Evolutionary conservation across 2,329 filamentous ascomycete species (phyloP), one percentile per base, ranked within the genome.

Genomic region (Cercospora citrullina): DNA sequence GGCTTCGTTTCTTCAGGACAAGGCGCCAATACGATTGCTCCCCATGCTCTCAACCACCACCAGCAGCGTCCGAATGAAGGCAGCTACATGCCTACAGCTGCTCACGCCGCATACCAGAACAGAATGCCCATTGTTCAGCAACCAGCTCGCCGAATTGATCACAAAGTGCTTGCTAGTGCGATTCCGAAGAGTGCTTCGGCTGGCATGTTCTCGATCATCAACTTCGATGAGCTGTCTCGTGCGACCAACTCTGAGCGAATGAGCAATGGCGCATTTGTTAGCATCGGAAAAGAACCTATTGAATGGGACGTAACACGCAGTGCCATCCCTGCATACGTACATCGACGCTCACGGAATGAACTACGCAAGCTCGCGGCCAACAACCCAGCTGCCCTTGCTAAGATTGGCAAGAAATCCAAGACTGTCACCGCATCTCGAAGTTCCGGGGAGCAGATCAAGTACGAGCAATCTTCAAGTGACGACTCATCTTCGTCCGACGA

Each of bases 401-500:
- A 78, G 73, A 73, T 80, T 57, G 72, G 76, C 30, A 79, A 79
- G 72, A 78, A 76, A 64, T 72, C 75, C 10, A 79, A 74, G 53
- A 68, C 51, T 6, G 21, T 66, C 7, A 60, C 67, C 14, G 28
- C 67, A 9, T 60, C 62, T n/a, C 33, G 55, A 3, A 42, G 58
- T 12, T 62, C 60, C 18, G 45, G 36, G 16, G 53, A 63, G 18
- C 65, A 57, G 28, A 74, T 73, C 68, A 76, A 76, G 58, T 71
- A 74, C 61, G 75, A 76, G 23, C 80, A 81, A 51, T 80, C 81
- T 26, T 84, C 82, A 10, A 81, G 78, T 60, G 81, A 82, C 26
- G 80, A 81, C 3, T 81, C 82, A 18, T 84, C 84, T 3, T 81
- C 79, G 16, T 79, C 80, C n/a, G 76, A 78, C 39, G 76, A 86